Evolutionary conservation across 495 filamentous ascomycete genomes (phyloP), one percentile per base, ranked within the genome.

Genomic region (Parachaetomium inaequale): DNA sequence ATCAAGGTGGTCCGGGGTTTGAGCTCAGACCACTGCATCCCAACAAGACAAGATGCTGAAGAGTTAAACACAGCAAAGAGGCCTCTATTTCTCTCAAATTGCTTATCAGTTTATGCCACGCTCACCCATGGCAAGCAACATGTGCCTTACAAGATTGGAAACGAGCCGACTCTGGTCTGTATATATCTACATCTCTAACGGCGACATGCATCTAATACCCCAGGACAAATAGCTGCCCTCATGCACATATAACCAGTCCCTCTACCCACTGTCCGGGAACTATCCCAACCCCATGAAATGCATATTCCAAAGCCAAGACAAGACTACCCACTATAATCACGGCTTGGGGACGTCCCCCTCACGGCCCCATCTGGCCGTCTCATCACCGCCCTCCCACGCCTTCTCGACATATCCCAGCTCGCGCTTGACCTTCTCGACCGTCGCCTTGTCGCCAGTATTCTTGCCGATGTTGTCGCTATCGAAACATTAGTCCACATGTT

Each of bases 381-480:
- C 94, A 64, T 98, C 88, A 4, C 92, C 93, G 12, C 84, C 83
- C 34, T 81, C 81, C 93, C 93, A 98, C 1, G 80, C 73, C 69
- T 88, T 88, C 74, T 98, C 94, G 21, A 87, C 76, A 64, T 98
- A 98, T 0, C 92, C 91, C 12, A 98, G 75, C 58, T 84, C 78
- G 67, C 84, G 77, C 84, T 98, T 98, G 40, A 97, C 93, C 66
- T 86, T 81, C 57, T 84, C 81, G 3, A 98, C 89, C 11, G 86
- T 92, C 31, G 77, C 80, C 67, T 83, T 82, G 66, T 96, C 90
- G 14, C 94, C 94, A 0, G 92, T 98, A 63, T 98, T 98, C 81
- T 98, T 98, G 45, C 92, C 92, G 68, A 90, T 82, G 70, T 98
- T 96, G 71, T 98, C 94, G 66, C 93, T 77, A 28, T 21, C 7